Base-by-base conservation (phyloP, 1,284 basidiomycete species). In the Porodaedalea pini region DNA sequence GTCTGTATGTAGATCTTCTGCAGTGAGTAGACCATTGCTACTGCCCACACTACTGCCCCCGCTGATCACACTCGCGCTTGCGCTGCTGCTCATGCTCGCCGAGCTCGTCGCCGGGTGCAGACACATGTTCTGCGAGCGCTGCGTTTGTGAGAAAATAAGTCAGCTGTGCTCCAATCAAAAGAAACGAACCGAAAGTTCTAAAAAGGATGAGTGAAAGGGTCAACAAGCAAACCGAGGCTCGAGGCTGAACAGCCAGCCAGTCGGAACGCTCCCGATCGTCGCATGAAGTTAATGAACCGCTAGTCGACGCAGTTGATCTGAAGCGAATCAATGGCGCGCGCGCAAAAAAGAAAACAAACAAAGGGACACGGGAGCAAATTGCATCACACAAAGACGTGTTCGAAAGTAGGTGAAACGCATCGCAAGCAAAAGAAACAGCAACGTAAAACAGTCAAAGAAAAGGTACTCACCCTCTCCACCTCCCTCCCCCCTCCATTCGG, bases 1-100 rank as follows among this genome's bases (percentile, higher is more conserved):
- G 25, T 59, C 53, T 11, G n/a, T 29, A 25, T 25, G 36, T 27
- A 59, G 13, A 37, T 55, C 52, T 29, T 59, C 57, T 17, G 52
- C 45, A n/a, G 31, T 51, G n/a, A 59, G 48, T n/a, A 55, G 23
- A n/a, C 10, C 40, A 36, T 41, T 29, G 27, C 31, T 50, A 17
- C 29, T 36, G 29, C 32, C 39, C 31, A 27, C 23, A 27, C 39
- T 19, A 8, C 21, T 29, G 44, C 55, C 29, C 25, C 19, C 0
- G 19, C 23, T 21, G 13, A 19, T 51, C 31, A 27, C 13, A 40
- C 17, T 52, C 45, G 40, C 54, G 44, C 43, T 49, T 36, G 41
- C 15, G 7, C 15, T 34, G 23, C 34, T 21, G 25, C 25, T 17
- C 27, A 49, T 21, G 15, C 31, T 25, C 21, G 19, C 29, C 13